Base-by-base conservation (phyloP, 345 rosid species). In the Balakata baccata region DNA sequence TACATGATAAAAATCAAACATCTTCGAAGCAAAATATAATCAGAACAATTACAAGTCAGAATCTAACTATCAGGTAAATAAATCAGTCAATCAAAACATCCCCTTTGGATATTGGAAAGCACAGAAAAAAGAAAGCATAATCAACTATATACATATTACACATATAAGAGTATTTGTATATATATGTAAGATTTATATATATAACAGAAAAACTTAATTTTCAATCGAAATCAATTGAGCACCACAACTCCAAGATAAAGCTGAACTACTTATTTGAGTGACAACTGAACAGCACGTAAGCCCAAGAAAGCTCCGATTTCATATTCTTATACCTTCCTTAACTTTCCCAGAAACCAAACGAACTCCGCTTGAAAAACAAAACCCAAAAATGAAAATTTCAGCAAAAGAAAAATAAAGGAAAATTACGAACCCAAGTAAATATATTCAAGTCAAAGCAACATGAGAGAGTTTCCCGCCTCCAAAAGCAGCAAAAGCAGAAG, bases 381-480 rank as follows among this genome's bases (percentile, higher is more conserved):
- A 29, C 57, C 54, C 39, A 79, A 10, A 47, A 25, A 17, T 8
- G 25, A 68, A 49, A n/a, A 37, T 5, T 14, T 22, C n/a, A n/a
- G n/a, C n/a, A n/a, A n/a, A n/a, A 25, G 20, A 11, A 8, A 41
- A 25, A 45, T 70, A 23, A 37, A 18, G 4, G 64, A 53, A 46
- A 78, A 39, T 22, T 11, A 68, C 70, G 20, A 51, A 79, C 81
- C 85, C 79, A 60, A n/a, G 37, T 6, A 64, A 1, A 41, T 20
- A 13, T 18, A 63, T 73, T 65, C 37, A 73, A 78, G 66, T 82
- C 70, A 77, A 80, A 75, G 52, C n/a, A 62, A 25, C 77, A 76
- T 43, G 81, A 66, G 56, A 57, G 74, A 45, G 74, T 81, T 87
- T 88, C 88, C 86, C 85, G 89, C 87, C 70, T 46, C 66, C 41